These are phyloP conservation scores for Diphasiastrum complanatum DNA, from an alignment of 83 land plant species.

Conservation along the genomic window DNA sequence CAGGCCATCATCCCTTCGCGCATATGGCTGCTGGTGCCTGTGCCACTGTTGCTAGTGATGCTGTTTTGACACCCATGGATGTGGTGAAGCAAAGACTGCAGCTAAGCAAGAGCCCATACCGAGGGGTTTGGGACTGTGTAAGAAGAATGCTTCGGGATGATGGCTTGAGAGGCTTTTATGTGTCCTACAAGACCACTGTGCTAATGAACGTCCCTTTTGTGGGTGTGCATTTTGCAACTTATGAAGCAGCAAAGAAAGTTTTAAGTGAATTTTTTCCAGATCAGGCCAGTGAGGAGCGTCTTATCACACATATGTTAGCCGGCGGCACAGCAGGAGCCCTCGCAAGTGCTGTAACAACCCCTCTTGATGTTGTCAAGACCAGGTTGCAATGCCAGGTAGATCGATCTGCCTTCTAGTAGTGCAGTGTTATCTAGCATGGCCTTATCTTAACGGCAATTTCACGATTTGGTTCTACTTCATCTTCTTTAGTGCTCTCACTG, in stretches of 20 bases:
- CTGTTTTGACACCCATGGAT: constrained; percentile 44
- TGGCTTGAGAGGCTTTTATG: constrained; percentile 33
- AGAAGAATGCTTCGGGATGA: constrained; percentile 24
- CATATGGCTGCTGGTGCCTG: constrained; percentile 33
- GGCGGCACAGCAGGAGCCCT: constrained; percentile 71
- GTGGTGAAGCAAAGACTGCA: constrained; percentile 43
- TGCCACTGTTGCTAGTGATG: constrained; percentile 44
- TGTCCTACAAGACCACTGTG: constrained; percentile 33
- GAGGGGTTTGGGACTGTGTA: constrained; percentile 32
- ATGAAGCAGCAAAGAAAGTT: constrained; percentile 40
- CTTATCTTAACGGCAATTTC: too few species aligned
- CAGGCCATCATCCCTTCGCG: constrained; percentile 37
- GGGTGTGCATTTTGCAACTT: constrained; percentile 40
- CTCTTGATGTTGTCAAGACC: constrained; percentile 80
- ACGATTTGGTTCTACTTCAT: too few species aligned
- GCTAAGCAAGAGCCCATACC: constrained; percentile 27
- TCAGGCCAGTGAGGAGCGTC: constrained; percentile 25
- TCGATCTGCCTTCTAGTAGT: too few species aligned
- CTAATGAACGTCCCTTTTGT: constrained; percentile 40
- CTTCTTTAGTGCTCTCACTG: too few species aligned
- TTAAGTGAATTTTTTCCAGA: constrained; percentile 20
- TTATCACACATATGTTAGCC: constrained; percentile 36
- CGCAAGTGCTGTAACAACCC: constrained; percentile 72
- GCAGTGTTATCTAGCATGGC: too few species aligned
- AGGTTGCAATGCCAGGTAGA: constrained; percentile 83